Evolutionary conservation across 2,329 filamentous ascomycete genomes (phyloP).

Genomic region (Ophiosphaerella narmari): DNA sequence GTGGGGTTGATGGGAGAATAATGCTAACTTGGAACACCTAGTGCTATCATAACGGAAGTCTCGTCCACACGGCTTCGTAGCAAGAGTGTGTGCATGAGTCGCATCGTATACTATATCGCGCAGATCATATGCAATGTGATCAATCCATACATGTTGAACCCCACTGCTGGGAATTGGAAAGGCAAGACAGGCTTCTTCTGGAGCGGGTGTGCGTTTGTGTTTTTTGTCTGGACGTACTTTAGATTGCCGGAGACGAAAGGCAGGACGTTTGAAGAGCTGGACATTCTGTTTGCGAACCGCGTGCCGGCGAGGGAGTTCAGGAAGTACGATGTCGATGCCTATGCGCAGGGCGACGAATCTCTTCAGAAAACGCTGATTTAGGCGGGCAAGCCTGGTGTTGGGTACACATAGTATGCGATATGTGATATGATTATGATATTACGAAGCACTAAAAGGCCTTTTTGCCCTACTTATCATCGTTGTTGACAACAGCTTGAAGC

Average conservation of each 20-base stretch:
- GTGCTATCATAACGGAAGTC: conserved; percentile 81
- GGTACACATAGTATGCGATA: too few relatives aligned
- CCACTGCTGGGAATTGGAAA: conserved; percentile 75
- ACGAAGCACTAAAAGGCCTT: too few relatives aligned
- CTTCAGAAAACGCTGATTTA: neutral
- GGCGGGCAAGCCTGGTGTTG: neutral
- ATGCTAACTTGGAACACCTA: conserved; percentile 61
- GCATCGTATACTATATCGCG: conserved; percentile 58
- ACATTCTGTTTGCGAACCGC: conserved; percentile 72
- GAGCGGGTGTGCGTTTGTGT: conserved; percentile 75
- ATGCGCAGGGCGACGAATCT: conserved; percentile 8
- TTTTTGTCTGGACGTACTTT: conserved; percentile 75
- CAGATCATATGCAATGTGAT: conserved; percentile 75
- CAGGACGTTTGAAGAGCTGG: conserved; percentile 79
- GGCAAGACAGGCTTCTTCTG: conserved; percentile 82
- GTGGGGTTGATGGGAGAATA: too few relatives aligned
- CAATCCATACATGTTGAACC: conserved; percentile 60
- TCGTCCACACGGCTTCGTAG: conserved; percentile 80
- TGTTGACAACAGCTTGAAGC: too few relatives aligned
- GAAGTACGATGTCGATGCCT: conserved; percentile 8
- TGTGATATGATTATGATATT: too few relatives aligned
- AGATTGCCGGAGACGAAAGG: conserved; percentile 76
- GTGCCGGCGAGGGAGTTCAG: conserved; percentile 21
- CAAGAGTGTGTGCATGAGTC: conserved; percentile 82
- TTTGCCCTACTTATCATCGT: too few relatives aligned